Percentiles rank a stretch among this genome's conserved stretches.
These are phyloP conservation scores for Arabidopsis arenosa DNA, from an alignment of 345 rosid species.

Conservation along the genomic window DNA sequence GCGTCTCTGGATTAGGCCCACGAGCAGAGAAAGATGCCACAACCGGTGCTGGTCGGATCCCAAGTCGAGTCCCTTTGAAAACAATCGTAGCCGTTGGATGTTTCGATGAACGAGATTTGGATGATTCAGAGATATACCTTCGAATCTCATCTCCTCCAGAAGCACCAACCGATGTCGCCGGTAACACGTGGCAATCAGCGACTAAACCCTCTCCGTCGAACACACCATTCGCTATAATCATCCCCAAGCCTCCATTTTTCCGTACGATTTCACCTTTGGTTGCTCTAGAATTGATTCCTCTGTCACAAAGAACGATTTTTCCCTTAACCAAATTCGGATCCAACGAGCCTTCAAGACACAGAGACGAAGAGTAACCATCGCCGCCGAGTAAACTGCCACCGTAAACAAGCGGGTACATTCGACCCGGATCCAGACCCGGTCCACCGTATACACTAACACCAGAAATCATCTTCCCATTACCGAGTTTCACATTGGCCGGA, in stretches of 20 bases:
- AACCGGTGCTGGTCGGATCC: slow-evolving; percentile 80
- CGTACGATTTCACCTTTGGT: slow-evolving; percentile 84
- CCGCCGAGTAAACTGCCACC: slow-evolving; percentile 69
- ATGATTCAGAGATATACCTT: slow-evolving; percentile 53
- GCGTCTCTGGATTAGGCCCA: slow-evolving; percentile 82
- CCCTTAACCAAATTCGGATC: slow-evolving; percentile 65
- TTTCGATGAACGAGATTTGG: slow-evolving; percentile 51
- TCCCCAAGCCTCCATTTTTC: slow-evolving; percentile 84
- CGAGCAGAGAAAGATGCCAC: slow-evolving; percentile 91
- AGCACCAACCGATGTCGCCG: slow-evolving; percentile 82
- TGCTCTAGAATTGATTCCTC: slow-evolving; percentile 87
- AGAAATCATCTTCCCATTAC: slow-evolving; percentile 61
- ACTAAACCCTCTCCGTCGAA: slow-evolving; percentile 93
- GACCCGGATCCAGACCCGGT: slow-evolving; percentile 54
- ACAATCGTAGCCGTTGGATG: slow-evolving; percentile 71
- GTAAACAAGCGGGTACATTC: slow-evolving; percentile 73
- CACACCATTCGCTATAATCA: slow-evolving; percentile 88
- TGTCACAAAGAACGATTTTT: slow-evolving; percentile 81
- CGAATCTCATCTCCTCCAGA: slow-evolving; percentile 69
- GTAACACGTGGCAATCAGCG: slow-evolving; percentile 89
- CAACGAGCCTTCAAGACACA: slow-evolving; percentile 83
- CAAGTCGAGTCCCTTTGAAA: slow-evolving; percentile 76
- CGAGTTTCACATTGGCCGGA: slow-evolving; percentile 79
- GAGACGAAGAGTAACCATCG: slow-evolving; percentile 72
- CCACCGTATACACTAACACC: slow-evolving; percentile 83